These are phyloP conservation scores for Citrullus mucosospermus DNA, from an alignment of 306 rosid species.

Conservation along the genomic window DNA sequence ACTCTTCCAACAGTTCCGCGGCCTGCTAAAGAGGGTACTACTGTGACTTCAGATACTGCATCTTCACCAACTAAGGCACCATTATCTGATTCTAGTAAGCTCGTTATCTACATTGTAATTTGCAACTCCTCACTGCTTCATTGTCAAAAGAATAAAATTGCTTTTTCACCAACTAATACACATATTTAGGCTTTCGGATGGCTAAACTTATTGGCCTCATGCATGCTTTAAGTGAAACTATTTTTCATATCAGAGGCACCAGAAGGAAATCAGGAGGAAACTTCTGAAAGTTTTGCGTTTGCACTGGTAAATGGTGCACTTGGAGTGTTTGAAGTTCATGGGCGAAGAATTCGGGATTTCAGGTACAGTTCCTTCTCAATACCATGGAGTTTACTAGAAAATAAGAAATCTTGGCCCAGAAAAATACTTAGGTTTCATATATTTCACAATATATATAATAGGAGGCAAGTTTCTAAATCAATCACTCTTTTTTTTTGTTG, in stretches of 20 bases:
- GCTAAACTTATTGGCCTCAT: conserved; percentile 5
- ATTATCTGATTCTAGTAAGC: conserved; percentile 64
- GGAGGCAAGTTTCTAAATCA: neutral
- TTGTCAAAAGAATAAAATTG: neutral
- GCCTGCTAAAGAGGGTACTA: conserved; percentile 38
- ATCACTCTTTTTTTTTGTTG: neutral
- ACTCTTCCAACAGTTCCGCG: conserved; percentile 89
- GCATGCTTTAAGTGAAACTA: conserved; percentile 13
- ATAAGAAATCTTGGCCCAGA: neutral
- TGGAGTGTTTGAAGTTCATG: conserved; percentile 96
- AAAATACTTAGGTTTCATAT: neutral
- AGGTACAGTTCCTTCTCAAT: conserved; percentile 38
- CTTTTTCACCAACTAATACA: neutral
- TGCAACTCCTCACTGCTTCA: neutral
- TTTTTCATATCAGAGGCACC: conserved; percentile 37
- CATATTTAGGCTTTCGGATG: conserved; percentile 5
- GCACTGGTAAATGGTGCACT: conserved; percentile 92
- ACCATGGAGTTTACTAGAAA: neutral
- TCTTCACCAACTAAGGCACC: conserved; percentile 27
- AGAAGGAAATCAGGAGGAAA: conserved; percentile 71
- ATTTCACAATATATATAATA: neutral
- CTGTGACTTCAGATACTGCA: conserved; percentile 27
- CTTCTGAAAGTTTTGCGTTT: conserved; percentile 92
- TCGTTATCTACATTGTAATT: conserved; percentile 10
- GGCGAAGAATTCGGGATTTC: conserved; percentile 91